phyloP scores from a whole-genome alignment of 148 eudicot species.

The Drosera capensis region DNA sequence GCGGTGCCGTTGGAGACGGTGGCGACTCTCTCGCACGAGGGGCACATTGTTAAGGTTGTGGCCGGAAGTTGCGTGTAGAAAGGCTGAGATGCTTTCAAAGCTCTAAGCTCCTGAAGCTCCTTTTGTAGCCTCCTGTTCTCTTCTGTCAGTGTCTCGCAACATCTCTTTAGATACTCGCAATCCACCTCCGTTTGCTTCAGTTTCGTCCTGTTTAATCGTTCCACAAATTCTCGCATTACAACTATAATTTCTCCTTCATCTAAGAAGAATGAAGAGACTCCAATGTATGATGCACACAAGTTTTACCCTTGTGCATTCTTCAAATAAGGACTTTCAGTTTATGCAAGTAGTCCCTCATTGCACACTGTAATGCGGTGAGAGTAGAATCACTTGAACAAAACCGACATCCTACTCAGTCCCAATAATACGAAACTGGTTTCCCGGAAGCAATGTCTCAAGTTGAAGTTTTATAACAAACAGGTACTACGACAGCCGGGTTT shows the following conservation, averaged over 20 bases:
- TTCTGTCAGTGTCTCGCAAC: constrained; percentile 73
- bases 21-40: constrained; percentile 74
- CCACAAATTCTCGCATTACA: neutral
- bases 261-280: neutral
- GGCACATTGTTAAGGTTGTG: constrained; percentile 88
- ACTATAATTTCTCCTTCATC: neutral
- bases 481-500: too few species aligned
- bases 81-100: constrained; percentile 58
- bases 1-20: constrained; percentile 12
- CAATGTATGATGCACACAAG: neutral
- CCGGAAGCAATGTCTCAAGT: too few species aligned
- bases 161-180: constrained; percentile 77
- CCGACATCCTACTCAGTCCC: too few species aligned
- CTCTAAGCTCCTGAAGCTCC: constrained; percentile 74
- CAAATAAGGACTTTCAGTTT: too few species aligned
- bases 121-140: constrained; percentile 81
- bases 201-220: constrained; percentile 45
- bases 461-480: too few species aligned
- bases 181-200: constrained; percentile 96
- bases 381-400: too few species aligned
- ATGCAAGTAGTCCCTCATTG: too few species aligned
- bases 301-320: too few species aligned
- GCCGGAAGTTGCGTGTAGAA: constrained; percentile 66
- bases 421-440: too few species aligned
- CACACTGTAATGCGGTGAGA: too few species aligned